Percentiles rank a stretch among this genome's conserved stretches.
These are phyloP conservation scores for Pleurotus djamor DNA, from an alignment of 768 basidiomycete species.

Conservation along the genomic window DNA sequence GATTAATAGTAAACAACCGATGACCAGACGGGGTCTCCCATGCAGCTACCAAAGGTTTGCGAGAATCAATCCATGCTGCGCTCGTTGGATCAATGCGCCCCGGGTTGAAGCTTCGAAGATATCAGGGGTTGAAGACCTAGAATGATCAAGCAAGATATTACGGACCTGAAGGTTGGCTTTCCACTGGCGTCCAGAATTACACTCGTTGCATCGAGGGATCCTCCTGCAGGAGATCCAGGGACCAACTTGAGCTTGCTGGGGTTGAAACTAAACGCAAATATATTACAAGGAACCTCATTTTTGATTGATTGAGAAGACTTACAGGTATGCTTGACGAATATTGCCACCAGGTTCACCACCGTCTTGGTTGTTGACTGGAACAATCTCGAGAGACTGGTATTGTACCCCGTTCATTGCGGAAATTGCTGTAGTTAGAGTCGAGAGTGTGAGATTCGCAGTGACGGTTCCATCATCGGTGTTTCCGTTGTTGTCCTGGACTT, in stretches of 20 bases:
- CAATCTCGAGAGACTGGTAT: slow-evolving; percentile 49
- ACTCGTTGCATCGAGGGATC: slow-evolving; percentile 41
- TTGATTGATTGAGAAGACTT: slow-evolving; percentile 11
- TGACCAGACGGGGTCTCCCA: slow-evolving; percentile 46
- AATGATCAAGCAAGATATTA: neutral
- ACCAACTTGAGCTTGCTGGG: slow-evolving; percentile 47
- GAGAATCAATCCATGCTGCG: slow-evolving; percentile 49
- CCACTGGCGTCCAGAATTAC: slow-evolving; percentile 18
- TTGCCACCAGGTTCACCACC: slow-evolving; percentile 65
- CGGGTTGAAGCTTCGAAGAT: slow-evolving; percentile 50
- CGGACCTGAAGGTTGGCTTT: slow-evolving; percentile 40
- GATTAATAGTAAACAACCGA: slow-evolving; percentile 56
- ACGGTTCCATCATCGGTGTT: slow-evolving; percentile 53
- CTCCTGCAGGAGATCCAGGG: slow-evolving; percentile 42
- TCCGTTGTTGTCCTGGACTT: slow-evolving; percentile 61
- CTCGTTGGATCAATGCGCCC: slow-evolving; percentile 60
- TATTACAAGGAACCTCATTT: too few species aligned
- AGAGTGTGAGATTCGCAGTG: slow-evolving; percentile 49
- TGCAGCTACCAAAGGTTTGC: slow-evolving; percentile 59
- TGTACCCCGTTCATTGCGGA: slow-evolving; percentile 34
- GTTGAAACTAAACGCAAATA: slow-evolving; percentile 30
- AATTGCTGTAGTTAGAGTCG: slow-evolving; percentile 50
- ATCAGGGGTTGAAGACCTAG: neutral
- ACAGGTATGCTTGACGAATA: slow-evolving; percentile 59
- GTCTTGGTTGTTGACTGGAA: slow-evolving; percentile 51